Percentiles rank a stretch among this genome's conserved stretches.
Evolutionary conservation across 108 stramenopile species (phyloP).

Genomic region (Epipyxis sp.): DNA sequence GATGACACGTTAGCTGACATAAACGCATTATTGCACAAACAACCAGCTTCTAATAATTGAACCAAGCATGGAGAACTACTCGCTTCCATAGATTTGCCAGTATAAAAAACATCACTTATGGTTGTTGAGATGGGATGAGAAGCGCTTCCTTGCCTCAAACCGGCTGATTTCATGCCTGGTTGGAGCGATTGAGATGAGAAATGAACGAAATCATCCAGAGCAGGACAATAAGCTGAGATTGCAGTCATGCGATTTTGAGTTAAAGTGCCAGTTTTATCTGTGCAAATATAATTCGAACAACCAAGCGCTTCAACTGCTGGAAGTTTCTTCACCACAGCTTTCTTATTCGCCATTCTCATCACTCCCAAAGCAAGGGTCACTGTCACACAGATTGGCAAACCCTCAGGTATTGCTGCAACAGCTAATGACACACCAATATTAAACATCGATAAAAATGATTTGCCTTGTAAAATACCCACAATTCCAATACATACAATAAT

Average conservation of each 20-base stretch:
- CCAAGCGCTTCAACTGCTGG: slow-evolving; percentile 33
- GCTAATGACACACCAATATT: slow-evolving; percentile 31
- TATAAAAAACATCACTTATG: background rate
- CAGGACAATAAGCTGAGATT: background rate
- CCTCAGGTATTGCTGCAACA: slow-evolving; percentile 32
- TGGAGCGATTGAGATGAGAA: background rate
- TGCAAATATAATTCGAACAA: slow-evolving; percentile 15
- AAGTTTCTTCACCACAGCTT: slow-evolving; percentile 7
- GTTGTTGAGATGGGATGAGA: background rate
- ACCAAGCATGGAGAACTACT: slow-evolving; percentile 28
- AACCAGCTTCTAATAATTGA: slow-evolving; percentile 38
- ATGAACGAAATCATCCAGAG: slow-evolving; percentile 18
- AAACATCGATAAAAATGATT: slow-evolving; percentile 35
- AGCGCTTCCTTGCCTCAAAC: background rate
- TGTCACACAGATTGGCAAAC: slow-evolving; percentile 25
- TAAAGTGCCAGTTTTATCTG: slow-evolving; percentile 29
- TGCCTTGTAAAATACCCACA: slow-evolving; percentile 71
- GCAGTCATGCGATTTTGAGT: slow-evolving; percentile 15
- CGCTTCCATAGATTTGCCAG: background rate
- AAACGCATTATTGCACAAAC: slow-evolving; percentile 56
- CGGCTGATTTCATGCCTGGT: background rate
- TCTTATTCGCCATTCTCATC: slow-evolving; percentile 31
- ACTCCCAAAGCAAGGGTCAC: slow-evolving; percentile 27
- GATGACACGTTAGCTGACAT: too few relatives aligned
- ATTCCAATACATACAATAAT: slow-evolving; percentile 79